These are phyloP conservation scores for Fusarium haematococcum DNA, from an alignment of 2,329 filamentous ascomycete genomes.

Conservation along the genomic window DNA sequence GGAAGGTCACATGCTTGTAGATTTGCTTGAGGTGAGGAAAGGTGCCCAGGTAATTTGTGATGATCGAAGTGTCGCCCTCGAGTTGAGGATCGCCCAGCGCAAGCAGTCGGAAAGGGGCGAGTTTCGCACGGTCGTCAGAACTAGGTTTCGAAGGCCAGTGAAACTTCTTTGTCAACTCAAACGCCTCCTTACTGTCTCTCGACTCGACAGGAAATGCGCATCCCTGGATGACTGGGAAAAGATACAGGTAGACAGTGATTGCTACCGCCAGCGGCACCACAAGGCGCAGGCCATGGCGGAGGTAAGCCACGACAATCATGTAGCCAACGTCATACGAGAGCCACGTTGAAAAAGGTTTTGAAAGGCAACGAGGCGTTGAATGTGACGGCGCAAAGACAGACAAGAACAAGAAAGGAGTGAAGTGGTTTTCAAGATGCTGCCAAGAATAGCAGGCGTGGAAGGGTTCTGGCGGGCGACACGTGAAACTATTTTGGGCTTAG, in stretches of 20 bases:
- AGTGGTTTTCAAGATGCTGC: conserved; percentile 14
- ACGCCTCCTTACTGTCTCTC: conserved; percentile 48
- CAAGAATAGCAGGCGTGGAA: conserved; percentile 4
- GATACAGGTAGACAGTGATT: conserved; percentile 83
- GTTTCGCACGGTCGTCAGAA: conserved; percentile 39
- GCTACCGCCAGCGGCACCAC: conserved; percentile 72
- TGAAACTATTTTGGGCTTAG: conserved; percentile 36
- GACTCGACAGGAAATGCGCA: conserved; percentile 80
- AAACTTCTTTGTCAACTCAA: conserved; percentile 52
- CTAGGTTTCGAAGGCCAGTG: conserved; percentile 54
- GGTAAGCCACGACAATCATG: conserved; percentile 65
- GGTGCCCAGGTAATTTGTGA: conserved; percentile 63
- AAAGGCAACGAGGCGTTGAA: conserved; percentile 17
- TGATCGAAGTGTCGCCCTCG: conserved; percentile 90
- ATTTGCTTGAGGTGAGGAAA: conserved; percentile 66
- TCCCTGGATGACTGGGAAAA: conserved; percentile 83
- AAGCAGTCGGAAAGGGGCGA: conserved; percentile 86
- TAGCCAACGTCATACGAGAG: conserved; percentile 54
- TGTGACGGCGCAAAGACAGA: conserved; percentile 19
- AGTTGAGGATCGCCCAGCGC: conserved; percentile 93
- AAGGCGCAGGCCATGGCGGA: conserved; percentile 68
- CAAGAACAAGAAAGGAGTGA: conserved; percentile 14
- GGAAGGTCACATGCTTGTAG: conserved; percentile 60
- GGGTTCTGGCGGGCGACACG: conserved; percentile 18
- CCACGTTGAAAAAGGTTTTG: conserved; percentile 11